These are phyloP conservation scores for Annulohypoxylon bovei DNA, from an alignment of 495 filamentous ascomycete species.

Conservation along the genomic window DNA sequence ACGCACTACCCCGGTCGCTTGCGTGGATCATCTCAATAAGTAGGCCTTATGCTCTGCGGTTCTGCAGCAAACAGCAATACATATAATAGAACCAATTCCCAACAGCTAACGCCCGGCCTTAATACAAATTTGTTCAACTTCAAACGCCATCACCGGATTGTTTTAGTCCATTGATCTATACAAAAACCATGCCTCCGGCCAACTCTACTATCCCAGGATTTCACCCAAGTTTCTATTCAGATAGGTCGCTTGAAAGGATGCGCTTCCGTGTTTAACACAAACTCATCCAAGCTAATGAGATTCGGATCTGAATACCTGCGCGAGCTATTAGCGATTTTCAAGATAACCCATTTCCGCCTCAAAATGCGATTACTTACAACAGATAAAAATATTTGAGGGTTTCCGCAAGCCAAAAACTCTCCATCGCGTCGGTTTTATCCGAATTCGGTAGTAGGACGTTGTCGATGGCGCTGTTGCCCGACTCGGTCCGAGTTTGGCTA, in stretches of 20 bases:
- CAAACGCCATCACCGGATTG: background rate
- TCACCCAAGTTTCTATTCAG: slow-evolving; percentile 18
- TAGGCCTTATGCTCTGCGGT: slow-evolving; percentile 8
- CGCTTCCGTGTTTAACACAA: slow-evolving; percentile 76
- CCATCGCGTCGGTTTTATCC: slow-evolving; percentile 60
- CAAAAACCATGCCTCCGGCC: background rate
- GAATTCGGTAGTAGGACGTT: slow-evolving; percentile 68
- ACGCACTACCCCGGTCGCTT: slow-evolving; percentile 36
- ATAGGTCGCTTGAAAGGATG: slow-evolving; percentile 65
- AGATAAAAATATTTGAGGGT: slow-evolving; percentile 96
- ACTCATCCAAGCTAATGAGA: slow-evolving; percentile 83
- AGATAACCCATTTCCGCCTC: background rate
- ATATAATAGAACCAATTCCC: slow-evolving; percentile 2
- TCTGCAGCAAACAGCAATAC: background rate
- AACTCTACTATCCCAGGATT: too few species aligned
- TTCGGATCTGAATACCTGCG: slow-evolving; percentile 57
- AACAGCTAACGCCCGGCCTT: background rate
- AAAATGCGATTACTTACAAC: slow-evolving; percentile 70
- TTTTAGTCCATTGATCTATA: slow-evolving; percentile 16
- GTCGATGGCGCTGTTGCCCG: slow-evolving; percentile 76
- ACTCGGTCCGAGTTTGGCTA: slow-evolving; percentile 69
- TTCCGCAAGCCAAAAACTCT: slow-evolving; percentile 77
- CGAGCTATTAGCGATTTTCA: slow-evolving; percentile 14
- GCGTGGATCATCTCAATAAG: slow-evolving; percentile 32
- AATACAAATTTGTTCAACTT: background rate